Percentiles rank a stretch among this genome's conserved stretches.
These are phyloP conservation scores for Begonia masoniana DNA, from an alignment of 306 rosid genomes.

Conservation along the genomic window DNA sequence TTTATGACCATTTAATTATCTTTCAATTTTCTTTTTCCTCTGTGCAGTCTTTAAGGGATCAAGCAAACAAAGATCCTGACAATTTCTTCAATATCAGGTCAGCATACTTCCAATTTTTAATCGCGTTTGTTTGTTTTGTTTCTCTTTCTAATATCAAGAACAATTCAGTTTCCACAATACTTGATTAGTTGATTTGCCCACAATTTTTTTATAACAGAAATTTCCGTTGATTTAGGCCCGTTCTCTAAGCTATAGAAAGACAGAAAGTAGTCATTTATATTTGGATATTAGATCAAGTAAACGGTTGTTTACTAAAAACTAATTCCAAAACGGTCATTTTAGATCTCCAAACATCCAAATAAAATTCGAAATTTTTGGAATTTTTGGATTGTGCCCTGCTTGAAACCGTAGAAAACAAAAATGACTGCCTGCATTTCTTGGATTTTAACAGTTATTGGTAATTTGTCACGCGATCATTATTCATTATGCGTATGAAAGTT, in stretches of 20 bases:
- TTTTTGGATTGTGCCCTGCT: too few species aligned
- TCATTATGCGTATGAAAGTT: too few species aligned
- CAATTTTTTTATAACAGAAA: background rate
- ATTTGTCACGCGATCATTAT: too few species aligned
- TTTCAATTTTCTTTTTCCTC: background rate
- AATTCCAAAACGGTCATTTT: too few species aligned
- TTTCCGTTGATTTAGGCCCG: background rate
- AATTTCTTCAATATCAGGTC: slow-evolving; percentile 83
- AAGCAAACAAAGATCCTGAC: slow-evolving; percentile 87
- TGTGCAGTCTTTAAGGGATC: slow-evolving; percentile 62
- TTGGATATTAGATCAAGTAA: background rate
- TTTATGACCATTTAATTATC: background rate
- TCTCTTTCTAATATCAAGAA: background rate
- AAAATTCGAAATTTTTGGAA: too few species aligned
- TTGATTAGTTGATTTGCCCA: background rate
- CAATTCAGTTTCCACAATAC: background rate
- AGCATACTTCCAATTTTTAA: background rate
- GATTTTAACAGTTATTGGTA: too few species aligned
- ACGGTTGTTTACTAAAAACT: too few species aligned
- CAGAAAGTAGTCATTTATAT: background rate
- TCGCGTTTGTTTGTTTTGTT: background rate
- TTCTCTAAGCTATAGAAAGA: background rate
- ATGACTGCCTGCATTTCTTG: too few species aligned
- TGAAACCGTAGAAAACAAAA: too few species aligned
- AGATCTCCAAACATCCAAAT: too few species aligned